Evolutionary conservation across 768 basidiomycete species (phyloP).

Genomic region (Trametes coccinea): DNA sequence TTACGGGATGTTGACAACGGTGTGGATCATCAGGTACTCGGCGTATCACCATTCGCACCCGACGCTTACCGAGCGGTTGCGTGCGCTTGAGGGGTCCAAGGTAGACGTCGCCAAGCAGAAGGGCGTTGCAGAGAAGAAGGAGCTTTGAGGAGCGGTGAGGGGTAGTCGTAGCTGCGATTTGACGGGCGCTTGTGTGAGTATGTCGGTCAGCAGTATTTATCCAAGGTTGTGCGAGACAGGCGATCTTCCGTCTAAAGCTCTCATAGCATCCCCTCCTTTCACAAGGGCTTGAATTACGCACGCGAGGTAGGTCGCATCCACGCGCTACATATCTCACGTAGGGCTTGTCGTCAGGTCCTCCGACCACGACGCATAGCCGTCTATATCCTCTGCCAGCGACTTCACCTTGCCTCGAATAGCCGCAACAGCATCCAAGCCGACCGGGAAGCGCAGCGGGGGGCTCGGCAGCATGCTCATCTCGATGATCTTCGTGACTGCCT

Average conservation of each 20-base stretch:
- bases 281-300: too few relatives aligned
- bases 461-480: constrained; percentile 16
- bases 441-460: constrained; percentile 24
- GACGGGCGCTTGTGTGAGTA: background rate
- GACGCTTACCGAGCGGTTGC: constrained; percentile 86
- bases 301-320: too few relatives aligned
- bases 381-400: constrained; percentile 10
- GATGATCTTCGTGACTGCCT: constrained; percentile 26
- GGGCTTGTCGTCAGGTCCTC: background rate
- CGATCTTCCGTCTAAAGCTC: too few relatives aligned
- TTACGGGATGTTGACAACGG: background rate
- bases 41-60: constrained; percentile 97
- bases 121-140: constrained; percentile 25
- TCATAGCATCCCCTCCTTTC: too few relatives aligned
- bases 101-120: background rate
- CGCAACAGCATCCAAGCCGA: constrained; percentile 22
- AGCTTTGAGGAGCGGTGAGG: constrained; percentile 17
- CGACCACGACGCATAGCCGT: constrained; percentile 23
- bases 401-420: constrained; percentile 1
- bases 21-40: constrained; percentile 63
- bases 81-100: constrained; percentile 60
- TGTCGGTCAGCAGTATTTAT: background rate
- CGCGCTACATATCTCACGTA: too few relatives aligned
- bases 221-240: too few relatives aligned
- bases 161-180: background rate